Evolutionary conservation across 331 rosid genomes (phyloP), one percentile per base, ranked within the genome.

Genomic region (Saraca asoca): DNA sequence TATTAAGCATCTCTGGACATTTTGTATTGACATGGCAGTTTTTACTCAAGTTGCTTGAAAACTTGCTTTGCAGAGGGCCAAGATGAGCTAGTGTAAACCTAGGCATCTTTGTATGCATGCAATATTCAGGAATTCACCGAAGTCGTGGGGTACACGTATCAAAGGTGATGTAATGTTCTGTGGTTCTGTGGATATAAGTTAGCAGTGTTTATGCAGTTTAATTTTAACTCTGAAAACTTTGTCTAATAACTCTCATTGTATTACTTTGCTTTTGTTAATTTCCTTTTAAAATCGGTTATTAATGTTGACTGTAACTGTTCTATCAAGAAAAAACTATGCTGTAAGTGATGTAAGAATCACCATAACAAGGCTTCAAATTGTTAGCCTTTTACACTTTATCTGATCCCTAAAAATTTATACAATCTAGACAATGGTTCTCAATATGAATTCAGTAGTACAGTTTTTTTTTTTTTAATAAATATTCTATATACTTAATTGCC

Each of bases 81-180:
- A 85, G 98, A 90, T 94, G 98, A 97, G 98, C 98, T 64, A 94
- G 98, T 24, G 98, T 94, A 71, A 94, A 94, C 72, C 86, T 94
- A 75, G 98, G 98, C 74, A 94, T 94, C 83, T 94, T 94, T 80
- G 75, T 94, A 70, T 94, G 98, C 79, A n/a, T n/a, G n/a, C n/a
- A n/a, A n/a, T n/a, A n/a, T n/a, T n/a, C n/a, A n/a, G n/a, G n/a
- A n/a, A n/a, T 94, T 64, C 98, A 94, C 80, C 88, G 98, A 80
- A 94, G 98, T 80, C 84, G 90, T 45, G 98, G 98, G 33, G 97
- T 90, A 39, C 98, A 94, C 77, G 90, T 94, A 76, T 94, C 98
- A 58, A 94, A 94, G 98, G 98, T 94, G 74, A 79, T 71, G 63
- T 60, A 24, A 38, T 51, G 53, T 48, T 69, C 60, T 19, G 16